These are phyloP conservation scores for Nepenthes mirabilis DNA, from an alignment of 148 eudicot species.

Conservation along the genomic window DNA sequence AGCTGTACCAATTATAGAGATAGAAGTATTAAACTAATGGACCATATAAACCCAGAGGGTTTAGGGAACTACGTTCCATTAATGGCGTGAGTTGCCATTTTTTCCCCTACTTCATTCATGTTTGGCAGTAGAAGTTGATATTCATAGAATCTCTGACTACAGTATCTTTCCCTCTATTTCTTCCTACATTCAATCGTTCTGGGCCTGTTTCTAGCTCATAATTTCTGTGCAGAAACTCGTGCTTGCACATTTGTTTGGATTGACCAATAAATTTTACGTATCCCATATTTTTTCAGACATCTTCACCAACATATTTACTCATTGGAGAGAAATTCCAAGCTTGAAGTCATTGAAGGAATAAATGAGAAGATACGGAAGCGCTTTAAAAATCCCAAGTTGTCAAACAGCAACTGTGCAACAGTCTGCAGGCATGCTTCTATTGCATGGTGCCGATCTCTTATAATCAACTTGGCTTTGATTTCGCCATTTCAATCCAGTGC, in stretches of 20 bases:
- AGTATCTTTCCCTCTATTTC: no score
- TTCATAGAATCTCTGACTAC: no score
- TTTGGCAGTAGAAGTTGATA: no score
- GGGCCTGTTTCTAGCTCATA: no score
- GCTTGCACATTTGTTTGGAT: neutral
- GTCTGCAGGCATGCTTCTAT: conserved; percentile 71
- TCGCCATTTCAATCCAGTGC: conserved; percentile 41
- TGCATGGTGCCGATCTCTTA: conserved; percentile 88
- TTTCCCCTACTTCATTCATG: no score
- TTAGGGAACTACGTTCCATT: no score
- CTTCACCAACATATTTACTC: conserved; percentile 70
- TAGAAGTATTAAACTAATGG: no score
- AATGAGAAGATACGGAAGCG: conserved; percentile 93
- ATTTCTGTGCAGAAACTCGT: no score
- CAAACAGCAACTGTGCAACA: conserved; percentile 57
- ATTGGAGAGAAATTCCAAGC: conserved; percentile 60
- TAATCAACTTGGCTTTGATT: conserved; percentile 55
- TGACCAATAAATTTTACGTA: neutral
- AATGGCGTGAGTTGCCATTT: no score
- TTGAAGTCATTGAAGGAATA: conserved; percentile 78
- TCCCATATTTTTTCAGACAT: conserved; percentile 29
- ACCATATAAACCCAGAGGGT: no score
- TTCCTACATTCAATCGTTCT: no score
- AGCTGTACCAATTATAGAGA: no score
- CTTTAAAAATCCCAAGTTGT: conserved; percentile 78